Evolutionary conservation across 139 green algal species (phyloP).

Genomic region (Tetraselmis chui): DNA sequence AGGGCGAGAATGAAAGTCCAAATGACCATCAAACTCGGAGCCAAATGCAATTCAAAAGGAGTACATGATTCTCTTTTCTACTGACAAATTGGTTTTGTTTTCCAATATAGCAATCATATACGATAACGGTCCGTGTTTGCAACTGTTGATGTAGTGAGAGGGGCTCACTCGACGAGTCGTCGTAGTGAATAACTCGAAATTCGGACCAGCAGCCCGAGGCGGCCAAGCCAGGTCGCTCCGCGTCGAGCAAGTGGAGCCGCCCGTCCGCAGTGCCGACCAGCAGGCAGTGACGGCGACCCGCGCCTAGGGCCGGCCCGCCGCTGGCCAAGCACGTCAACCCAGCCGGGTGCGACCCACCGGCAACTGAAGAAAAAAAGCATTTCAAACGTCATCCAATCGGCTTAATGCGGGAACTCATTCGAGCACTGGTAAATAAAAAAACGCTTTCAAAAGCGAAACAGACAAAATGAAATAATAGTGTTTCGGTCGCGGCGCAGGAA

Average conservation of each 20-base stretch:
- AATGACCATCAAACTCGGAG: not conserved
- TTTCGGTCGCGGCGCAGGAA: too few relatives aligned
- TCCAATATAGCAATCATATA: not conserved
- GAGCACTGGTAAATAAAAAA: too few relatives aligned
- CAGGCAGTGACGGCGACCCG: constrained; percentile 3
- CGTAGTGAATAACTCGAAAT: not conserved
- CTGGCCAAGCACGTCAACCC: not conserved
- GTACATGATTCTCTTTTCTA: not conserved
- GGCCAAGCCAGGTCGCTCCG: constrained; percentile 12
- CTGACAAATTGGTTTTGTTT: constrained; percentile 4
- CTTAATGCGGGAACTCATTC: too few relatives aligned
- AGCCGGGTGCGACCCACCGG: too few relatives aligned
- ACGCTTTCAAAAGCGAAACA: too few relatives aligned
- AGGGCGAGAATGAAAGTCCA: not conserved
- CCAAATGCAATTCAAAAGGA: not conserved
- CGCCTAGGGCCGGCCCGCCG: not conserved
- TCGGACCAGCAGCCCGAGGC: constrained; percentile 8
- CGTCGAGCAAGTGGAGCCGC: constrained; percentile 28
- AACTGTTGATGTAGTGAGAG: not conserved
- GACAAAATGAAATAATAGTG: too few relatives aligned
- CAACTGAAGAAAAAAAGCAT: too few relatives aligned
- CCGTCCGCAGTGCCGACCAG: constrained; percentile 35
- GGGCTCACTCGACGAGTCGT: constrained; percentile 2
- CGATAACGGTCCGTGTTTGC: not conserved
- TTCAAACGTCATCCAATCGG: too few relatives aligned